Percentiles rank a stretch among this genome's conserved stretches.
These are phyloP conservation scores for Amorphotheca resinae DNA, from an alignment of 495 filamentous ascomycete species.

Conservation along the genomic window DNA sequence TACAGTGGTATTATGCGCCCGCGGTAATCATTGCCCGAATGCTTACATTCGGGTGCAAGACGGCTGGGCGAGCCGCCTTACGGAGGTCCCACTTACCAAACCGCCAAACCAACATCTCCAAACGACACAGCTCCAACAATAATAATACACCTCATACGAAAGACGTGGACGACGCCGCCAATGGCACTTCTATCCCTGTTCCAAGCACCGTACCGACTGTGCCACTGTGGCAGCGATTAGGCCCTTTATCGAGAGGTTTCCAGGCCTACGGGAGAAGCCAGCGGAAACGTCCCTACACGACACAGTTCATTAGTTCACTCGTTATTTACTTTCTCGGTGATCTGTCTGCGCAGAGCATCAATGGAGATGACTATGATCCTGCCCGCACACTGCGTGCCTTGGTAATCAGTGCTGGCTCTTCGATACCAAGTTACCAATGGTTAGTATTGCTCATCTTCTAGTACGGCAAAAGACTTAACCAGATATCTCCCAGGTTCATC, in stretches of 20 bases:
- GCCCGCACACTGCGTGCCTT: slow-evolving; percentile 57
- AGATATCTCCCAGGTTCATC: slow-evolving; percentile 47
- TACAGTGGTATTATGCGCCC: neutral
- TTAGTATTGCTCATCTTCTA: slow-evolving; percentile 25
- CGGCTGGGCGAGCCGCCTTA: slow-evolving; percentile 1
- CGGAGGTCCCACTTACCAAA: slow-evolving; percentile 3
- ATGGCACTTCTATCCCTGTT: slow-evolving; percentile 27
- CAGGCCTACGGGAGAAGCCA: slow-evolving; percentile 61
- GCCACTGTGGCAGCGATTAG: slow-evolving; percentile 39
- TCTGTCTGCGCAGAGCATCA: slow-evolving; percentile 59
- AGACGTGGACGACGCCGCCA: slow-evolving; percentile 14
- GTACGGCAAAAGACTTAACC: slow-evolving; percentile 5
- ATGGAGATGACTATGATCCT: slow-evolving; percentile 52
- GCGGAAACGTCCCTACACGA: slow-evolving; percentile 55
- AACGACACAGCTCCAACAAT: slow-evolving; percentile 4
- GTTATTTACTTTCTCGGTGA: slow-evolving; percentile 73
- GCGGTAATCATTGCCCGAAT: neutral
- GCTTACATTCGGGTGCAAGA: neutral
- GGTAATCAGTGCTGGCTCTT: slow-evolving; percentile 54
- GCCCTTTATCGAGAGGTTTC: slow-evolving; percentile 47
- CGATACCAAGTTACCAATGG: slow-evolving; percentile 75
- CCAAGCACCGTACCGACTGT: slow-evolving; percentile 32
- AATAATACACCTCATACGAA: slow-evolving; percentile 7
- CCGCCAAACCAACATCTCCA: slow-evolving; percentile 4
- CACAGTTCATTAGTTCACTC: slow-evolving; percentile 63